These are phyloP conservation scores for Pestalotiopsis sp. DNA, from an alignment of 2,329 filamentous ascomycete genomes.

Conservation along the genomic window DNA sequence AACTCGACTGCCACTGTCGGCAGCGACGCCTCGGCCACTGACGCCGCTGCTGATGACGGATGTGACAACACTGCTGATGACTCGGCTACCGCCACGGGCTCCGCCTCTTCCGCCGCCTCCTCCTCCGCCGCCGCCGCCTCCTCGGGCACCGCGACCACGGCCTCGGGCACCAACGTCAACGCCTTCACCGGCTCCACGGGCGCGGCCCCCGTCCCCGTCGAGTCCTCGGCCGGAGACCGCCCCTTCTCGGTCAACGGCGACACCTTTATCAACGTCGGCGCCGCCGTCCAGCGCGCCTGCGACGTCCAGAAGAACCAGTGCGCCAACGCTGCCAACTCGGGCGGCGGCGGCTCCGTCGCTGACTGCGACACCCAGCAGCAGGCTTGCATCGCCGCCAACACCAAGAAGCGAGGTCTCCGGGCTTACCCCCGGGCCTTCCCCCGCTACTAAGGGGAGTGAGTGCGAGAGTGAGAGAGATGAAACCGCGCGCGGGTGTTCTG, in stretches of 20 bases:
- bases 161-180: slow-evolving; percentile 42
- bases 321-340: slow-evolving; percentile 50
- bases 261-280: slow-evolving; percentile 52
- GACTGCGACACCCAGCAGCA: slow-evolving; percentile 48
- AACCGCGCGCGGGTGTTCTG: neutral
- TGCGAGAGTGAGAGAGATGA: too few relatives aligned
- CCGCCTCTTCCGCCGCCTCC: slow-evolving; percentile 6
- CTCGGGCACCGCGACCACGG: slow-evolving; percentile 11
- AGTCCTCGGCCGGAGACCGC: slow-evolving; percentile 39
- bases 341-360: slow-evolving; percentile 33
- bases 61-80: slow-evolving; percentile 15
- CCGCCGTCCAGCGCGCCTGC: slow-evolving; percentile 51
- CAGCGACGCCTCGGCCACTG: slow-evolving; percentile 17
- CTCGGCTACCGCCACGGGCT: slow-evolving; percentile 17
- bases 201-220: slow-evolving; percentile 42
- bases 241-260: slow-evolving; percentile 57
- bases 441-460: slow-evolving; percentile 39
- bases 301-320: slow-evolving; percentile 55
- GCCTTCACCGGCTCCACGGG: slow-evolving; percentile 49
- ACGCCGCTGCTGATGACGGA: slow-evolving; percentile 14
- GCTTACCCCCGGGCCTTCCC: slow-evolving; percentile 46
- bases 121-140: slow-evolving; percentile 19
- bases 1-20: too few relatives aligned
- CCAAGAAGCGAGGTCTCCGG: slow-evolving; percentile 34
- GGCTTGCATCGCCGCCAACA: slow-evolving; percentile 33